Evolutionary conservation across 2,329 filamentous ascomycete genomes (phyloP).

Genomic region (Ascosphaera acerosa): DNA sequence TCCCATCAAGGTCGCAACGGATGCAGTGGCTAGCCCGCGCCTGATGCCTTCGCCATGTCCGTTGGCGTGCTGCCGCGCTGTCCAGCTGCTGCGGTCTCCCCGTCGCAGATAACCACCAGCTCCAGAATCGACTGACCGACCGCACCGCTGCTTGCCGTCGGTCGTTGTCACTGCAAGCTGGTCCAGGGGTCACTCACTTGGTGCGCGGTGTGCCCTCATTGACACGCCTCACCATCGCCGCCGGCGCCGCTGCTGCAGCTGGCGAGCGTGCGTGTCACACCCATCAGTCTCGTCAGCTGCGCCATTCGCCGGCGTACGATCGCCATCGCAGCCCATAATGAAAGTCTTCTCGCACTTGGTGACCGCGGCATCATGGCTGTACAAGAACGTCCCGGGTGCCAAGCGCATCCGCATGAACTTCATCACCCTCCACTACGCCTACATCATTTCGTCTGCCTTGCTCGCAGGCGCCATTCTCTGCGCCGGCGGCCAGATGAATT

Average conservation of each 20-base stretch:
- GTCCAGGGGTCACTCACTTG: too few relatives aligned
- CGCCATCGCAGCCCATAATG: too few relatives aligned
- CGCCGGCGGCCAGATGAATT: constrained; percentile 35
- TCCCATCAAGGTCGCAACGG: too few relatives aligned
- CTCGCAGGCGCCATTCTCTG: constrained; percentile 57
- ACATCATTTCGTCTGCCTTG: constrained; percentile 49
- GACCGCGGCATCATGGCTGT: not conserved
- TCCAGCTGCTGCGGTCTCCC: not conserved
- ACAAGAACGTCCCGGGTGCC: not conserved
- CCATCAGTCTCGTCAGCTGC: too few relatives aligned
- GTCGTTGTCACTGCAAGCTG: too few relatives aligned
- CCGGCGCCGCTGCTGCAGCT: too few relatives aligned
- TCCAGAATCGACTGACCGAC: not conserved
- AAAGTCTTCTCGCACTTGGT: not conserved
- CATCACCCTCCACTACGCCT: constrained; percentile 34
- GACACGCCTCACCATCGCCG: too few relatives aligned
- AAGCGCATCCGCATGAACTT: constrained; percentile 17
- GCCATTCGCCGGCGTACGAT: too few relatives aligned
- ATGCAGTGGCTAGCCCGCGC: too few relatives aligned
- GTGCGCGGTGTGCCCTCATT: too few relatives aligned
- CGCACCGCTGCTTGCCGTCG: too few relatives aligned
- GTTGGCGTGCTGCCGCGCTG: not conserved
- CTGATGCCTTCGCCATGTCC: not conserved
- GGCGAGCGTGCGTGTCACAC: too few relatives aligned
- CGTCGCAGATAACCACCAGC: not conserved